phyloP scores from a whole-genome alignment of 768 basidiomycete genomes.

The Paxillus ammoniavirescens region DNA sequence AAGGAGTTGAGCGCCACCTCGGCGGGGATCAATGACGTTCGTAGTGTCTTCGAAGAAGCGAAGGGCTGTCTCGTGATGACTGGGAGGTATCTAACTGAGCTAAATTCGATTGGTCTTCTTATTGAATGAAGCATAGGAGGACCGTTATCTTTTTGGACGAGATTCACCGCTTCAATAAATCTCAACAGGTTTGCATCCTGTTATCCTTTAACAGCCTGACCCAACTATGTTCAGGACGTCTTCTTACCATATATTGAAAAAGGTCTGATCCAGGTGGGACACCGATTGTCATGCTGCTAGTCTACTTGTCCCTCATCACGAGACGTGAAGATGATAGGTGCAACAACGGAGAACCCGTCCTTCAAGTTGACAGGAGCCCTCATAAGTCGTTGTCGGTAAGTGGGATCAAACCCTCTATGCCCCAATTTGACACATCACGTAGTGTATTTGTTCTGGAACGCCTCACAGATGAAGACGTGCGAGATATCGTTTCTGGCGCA shows the following conservation, averaged over 20 bases:
- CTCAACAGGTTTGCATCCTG: constrained; percentile 52
- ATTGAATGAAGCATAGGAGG: constrained; percentile 39
- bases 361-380: constrained; percentile 77
- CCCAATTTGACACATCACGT: constrained; percentile 18
- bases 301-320: constrained; percentile 1
- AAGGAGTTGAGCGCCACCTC: constrained; percentile 79
- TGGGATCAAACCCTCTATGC: constrained; percentile 2
- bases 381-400: constrained; percentile 73
- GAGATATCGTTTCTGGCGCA: constrained; percentile 56
- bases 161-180: constrained; percentile 75
- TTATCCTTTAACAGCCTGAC: not conserved
- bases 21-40: constrained; percentile 66
- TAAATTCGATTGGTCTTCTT: not conserved
- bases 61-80: constrained; percentile 61
- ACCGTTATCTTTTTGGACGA: constrained; percentile 84
- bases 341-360: constrained; percentile 88
- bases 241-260: constrained; percentile 82
- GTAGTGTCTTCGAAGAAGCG: constrained; percentile 75
- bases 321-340: constrained; percentile 59
- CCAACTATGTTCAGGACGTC: constrained; percentile 50
- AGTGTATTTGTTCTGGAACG: constrained; percentile 76
- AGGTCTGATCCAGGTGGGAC: constrained; percentile 62
- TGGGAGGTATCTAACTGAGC: constrained; percentile 46
- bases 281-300: not conserved
- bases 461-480: constrained; percentile 62